A percentile compares a stretch with the other conserved stretches of the same genome.
Conservation (phyloP, 495 filamentous ascomycete species). For the Penicillium desertorum region DNA sequence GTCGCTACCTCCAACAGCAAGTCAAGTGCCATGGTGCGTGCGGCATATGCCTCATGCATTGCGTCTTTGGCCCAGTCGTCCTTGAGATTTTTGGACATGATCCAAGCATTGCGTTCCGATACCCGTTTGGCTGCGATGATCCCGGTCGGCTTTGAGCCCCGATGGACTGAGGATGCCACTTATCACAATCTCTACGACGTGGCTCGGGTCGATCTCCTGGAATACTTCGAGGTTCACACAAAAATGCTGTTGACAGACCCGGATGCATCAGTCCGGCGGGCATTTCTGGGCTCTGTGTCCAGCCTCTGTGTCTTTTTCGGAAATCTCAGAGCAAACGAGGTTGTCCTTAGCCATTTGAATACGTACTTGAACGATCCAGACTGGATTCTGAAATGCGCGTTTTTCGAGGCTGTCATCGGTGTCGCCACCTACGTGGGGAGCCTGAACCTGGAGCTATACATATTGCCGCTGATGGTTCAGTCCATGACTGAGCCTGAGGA, state of each 20-base stretch:
- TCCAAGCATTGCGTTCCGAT: slow-evolving; percentile 81
- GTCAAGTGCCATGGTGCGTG: slow-evolving; percentile 69
- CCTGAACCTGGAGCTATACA: slow-evolving; percentile 88
- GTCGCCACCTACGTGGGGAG: slow-evolving; percentile 89
- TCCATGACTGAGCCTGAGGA: slow-evolving; percentile 96
- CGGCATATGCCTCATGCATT: slow-evolving; percentile 89
- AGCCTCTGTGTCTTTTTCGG: slow-evolving; percentile 96
- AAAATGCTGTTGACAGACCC: slow-evolving; percentile 85
- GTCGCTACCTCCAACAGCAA: slow-evolving; percentile 54
- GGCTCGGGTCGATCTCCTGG: slow-evolving; percentile 70
- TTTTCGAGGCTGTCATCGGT: slow-evolving; percentile 92
- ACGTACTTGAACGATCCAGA: slow-evolving; percentile 96
- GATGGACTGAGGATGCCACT: slow-evolving; percentile 68
- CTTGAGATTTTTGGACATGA: slow-evolving; percentile 81
- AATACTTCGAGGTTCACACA: slow-evolving; percentile 81
- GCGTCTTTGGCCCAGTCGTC: slow-evolving; percentile 91
- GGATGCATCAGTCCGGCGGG: slow-evolving; percentile 83
- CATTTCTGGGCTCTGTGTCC: slow-evolving; percentile 91
- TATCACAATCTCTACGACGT: slow-evolving; percentile 84
- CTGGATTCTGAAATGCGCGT: slow-evolving; percentile 95
- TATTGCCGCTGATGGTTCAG: slow-evolving; percentile 93
- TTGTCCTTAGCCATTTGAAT: slow-evolving; percentile 91
- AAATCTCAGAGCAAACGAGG: slow-evolving; percentile 82
- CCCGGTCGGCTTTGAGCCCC: slow-evolving; percentile 58
- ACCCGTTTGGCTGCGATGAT: slow-evolving; percentile 76